phyloP scores from a whole-genome alignment of 192 early-diverging fungal species.

The Chytriomyces sp. region DNA sequence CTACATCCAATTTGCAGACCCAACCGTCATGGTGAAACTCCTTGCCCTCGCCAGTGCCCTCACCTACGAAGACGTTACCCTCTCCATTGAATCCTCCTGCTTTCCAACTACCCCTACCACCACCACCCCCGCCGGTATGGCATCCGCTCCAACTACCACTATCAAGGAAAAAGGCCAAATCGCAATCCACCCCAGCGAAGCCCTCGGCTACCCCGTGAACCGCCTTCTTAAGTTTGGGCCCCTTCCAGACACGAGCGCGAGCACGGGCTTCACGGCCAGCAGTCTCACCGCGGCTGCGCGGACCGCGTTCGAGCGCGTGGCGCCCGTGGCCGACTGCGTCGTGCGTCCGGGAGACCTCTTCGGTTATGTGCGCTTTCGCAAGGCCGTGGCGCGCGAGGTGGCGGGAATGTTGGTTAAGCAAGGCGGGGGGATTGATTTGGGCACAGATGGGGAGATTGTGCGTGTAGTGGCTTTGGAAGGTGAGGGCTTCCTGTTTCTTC shows the following conservation, averaged over 20 bases:
- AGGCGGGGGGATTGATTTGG: background rate
- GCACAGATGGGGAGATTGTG: background rate
- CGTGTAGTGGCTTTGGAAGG: conserved; percentile 8
- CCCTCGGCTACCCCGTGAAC: conserved; percentile 16
- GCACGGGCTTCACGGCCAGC: conserved; percentile 3
- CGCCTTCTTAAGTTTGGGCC: conserved; percentile 3
- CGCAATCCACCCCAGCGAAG: background rate
- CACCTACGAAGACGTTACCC: conserved; percentile 9
- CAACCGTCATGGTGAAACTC: background rate
- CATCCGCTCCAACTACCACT: background rate
- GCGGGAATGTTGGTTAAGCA: conserved; percentile 9
- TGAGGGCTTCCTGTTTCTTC: no score
- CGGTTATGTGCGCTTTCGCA: conserved; percentile 2
- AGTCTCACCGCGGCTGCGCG: background rate
- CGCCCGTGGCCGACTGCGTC: conserved; percentile 4
- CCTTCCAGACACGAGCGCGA: background rate
- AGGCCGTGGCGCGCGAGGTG: background rate
- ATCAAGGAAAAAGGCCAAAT: conserved; percentile 1
- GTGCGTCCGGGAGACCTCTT: background rate
- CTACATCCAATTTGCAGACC: conserved; percentile 9
- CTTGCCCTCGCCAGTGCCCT: background rate
- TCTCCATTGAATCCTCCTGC: conserved; percentile 1
- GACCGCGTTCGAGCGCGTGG: background rate
- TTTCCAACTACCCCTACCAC: conserved; percentile 15
- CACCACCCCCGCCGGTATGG: no score